These are phyloP conservation scores for Xylaria sp. DNA, from an alignment of 2,329 filamentous ascomycete species.

Conservation along the genomic window DNA sequence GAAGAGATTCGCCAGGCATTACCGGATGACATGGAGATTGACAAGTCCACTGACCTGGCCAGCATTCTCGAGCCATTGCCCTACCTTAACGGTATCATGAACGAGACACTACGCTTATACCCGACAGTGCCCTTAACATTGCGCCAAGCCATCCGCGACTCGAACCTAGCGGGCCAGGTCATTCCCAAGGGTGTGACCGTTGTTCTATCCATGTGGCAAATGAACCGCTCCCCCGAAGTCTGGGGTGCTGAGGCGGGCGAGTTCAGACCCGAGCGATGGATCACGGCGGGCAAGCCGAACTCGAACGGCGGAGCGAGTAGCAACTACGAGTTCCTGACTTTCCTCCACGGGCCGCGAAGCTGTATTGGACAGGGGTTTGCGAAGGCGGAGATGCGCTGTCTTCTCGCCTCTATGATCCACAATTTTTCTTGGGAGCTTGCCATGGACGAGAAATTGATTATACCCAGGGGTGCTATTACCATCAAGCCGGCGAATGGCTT, in stretches of 20 bases:
- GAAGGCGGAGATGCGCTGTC: slow-evolving; percentile 77
- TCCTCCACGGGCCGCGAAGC: slow-evolving; percentile 75
- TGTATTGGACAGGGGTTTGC: slow-evolving; percentile 80
- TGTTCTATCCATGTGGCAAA: slow-evolving; percentile 66
- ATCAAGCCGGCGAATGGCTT: slow-evolving; percentile 74
- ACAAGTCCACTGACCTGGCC: slow-evolving; percentile 52
- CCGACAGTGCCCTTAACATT: slow-evolving; percentile 74
- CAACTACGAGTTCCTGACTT: slow-evolving; percentile 76
- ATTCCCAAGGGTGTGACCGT: slow-evolving; percentile 74
- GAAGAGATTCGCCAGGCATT: slow-evolving; percentile 67
- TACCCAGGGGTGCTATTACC: slow-evolving; percentile 73
- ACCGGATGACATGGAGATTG: slow-evolving; percentile 48
- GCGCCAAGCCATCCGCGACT: slow-evolving; percentile 67
- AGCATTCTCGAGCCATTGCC: slow-evolving; percentile 70
- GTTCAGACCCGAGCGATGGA: slow-evolving; percentile 78
- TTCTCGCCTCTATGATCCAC: slow-evolving; percentile 75
- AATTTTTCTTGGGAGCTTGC: slow-evolving; percentile 68
- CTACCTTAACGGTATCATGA: slow-evolving; percentile 75
- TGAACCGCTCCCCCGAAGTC: slow-evolving; percentile 70
- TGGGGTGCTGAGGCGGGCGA: slow-evolving; percentile 75
- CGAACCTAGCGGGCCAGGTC: slow-evolving; percentile 65
- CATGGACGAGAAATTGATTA: slow-evolving; percentile 68
- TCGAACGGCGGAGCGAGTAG: slow-evolving; percentile 73
- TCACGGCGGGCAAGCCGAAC: slow-evolving; percentile 58
- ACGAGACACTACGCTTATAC: slow-evolving; percentile 63